phyloP scores from a whole-genome alignment of 768 basidiomycete species.

The Boletales sp. region DNA sequence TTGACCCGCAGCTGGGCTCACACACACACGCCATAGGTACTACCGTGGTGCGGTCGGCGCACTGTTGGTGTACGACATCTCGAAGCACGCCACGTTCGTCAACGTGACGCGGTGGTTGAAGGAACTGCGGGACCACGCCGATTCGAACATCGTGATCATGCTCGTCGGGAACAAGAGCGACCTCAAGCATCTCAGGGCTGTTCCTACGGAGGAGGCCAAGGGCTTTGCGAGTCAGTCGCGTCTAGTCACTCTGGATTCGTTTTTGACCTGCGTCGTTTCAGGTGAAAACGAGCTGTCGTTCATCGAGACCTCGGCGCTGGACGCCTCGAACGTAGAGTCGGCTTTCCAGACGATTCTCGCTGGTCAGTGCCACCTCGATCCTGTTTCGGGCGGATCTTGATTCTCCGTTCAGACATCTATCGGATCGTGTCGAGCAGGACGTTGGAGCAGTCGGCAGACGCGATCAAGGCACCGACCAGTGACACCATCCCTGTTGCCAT shows the following conservation, averaged over 20 bases:
- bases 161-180: constrained; percentile 98
- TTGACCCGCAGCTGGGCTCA: background rate
- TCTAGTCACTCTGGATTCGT: background rate
- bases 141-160: constrained; percentile 93
- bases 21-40: constrained; percentile 51
- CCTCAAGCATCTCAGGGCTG: constrained; percentile 94
- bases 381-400: constrained; percentile 2
- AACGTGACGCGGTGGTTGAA: constrained; percentile 96
- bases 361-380: constrained; percentile 45
- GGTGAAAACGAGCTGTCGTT: constrained; percentile 91
- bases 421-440: constrained; percentile 95
- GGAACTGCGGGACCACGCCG: constrained; percentile 93
- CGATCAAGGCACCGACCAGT: constrained; percentile 75
- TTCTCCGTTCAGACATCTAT: constrained; percentile 74
- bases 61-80: constrained; percentile 90
- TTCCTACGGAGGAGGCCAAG: constrained; percentile 97
- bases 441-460: constrained; percentile 77
- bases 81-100: constrained; percentile 90
- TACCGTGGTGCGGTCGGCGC: constrained; percentile 97
- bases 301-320: constrained; percentile 99
- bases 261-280: constrained; percentile 27
- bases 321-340: constrained; percentile 96
- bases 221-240: constrained; percentile 70
- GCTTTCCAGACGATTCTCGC: constrained; percentile 97
- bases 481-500: constrained; percentile 82